phyloP scores from a whole-genome alignment of 805 yeast species.

The Starmerella floricola region DNA sequence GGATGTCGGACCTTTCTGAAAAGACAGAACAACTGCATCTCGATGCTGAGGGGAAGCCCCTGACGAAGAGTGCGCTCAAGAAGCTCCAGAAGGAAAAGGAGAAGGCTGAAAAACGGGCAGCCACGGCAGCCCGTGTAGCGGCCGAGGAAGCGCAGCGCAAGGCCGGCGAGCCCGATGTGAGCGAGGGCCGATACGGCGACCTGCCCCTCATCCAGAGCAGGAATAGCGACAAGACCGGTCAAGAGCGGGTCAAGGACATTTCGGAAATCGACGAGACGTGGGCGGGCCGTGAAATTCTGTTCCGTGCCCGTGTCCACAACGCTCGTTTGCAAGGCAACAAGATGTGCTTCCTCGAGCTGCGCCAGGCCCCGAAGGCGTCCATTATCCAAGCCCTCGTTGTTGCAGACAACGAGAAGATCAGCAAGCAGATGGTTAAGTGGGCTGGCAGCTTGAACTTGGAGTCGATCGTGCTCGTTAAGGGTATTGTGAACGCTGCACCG shows the following conservation, averaged over 20 bases:
- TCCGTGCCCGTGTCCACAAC: slow-evolving; percentile 90
- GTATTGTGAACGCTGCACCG: slow-evolving; percentile 68
- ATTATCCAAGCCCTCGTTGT: slow-evolving; percentile 76
- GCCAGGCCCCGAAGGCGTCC: slow-evolving; percentile 61
- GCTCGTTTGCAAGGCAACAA: slow-evolving; percentile 94
- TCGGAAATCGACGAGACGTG: slow-evolving; percentile 38
- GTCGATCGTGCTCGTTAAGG: slow-evolving; percentile 83
- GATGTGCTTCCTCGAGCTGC: slow-evolving; percentile 75
- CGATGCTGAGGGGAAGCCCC: slow-evolving; percentile 71
- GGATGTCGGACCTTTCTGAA: slow-evolving; percentile 16
- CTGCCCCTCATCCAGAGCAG: slow-evolving; percentile 72
- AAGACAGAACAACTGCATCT: slow-evolving; percentile 26
- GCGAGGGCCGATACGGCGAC: slow-evolving; percentile 81
- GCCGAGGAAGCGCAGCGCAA: slow-evolving; percentile 71
- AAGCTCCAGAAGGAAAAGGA: slow-evolving; percentile 87
- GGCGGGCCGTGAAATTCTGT: slow-evolving; percentile 65
- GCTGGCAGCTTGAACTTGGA: slow-evolving; percentile 74
- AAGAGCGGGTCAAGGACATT: slow-evolving; percentile 45
- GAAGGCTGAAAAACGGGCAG: slow-evolving; percentile 86
- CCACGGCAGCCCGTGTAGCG: slow-evolving; percentile 77
- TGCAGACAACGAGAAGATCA: slow-evolving; percentile 56
- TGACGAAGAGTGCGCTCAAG: slow-evolving; percentile 88
- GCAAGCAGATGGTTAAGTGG: slow-evolving; percentile 97
- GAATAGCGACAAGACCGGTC: slow-evolving; percentile 45
- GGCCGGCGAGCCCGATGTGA: slow-evolving; percentile 70